These are phyloP conservation scores for Parmelia sp. DNA, from an alignment of 495 filamentous ascomycete genomes.

Conservation along the genomic window DNA sequence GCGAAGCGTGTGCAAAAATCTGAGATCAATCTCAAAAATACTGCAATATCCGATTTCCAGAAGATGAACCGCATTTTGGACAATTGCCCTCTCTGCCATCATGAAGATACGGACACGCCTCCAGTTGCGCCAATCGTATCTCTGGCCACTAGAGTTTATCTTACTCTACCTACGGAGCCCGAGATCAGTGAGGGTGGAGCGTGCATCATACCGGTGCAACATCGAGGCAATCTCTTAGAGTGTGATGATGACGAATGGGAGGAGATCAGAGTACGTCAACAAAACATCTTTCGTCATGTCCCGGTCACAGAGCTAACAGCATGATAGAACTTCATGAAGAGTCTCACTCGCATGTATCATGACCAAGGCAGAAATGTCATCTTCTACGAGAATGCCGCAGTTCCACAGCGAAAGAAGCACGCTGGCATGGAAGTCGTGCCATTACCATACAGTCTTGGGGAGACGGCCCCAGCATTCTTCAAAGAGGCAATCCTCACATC, in stretches of 20 bases:
- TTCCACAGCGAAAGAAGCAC: slow-evolving; percentile 69
- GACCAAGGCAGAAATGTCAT: slow-evolving; percentile 83
- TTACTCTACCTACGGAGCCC: slow-evolving; percentile 85
- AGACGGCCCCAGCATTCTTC: slow-evolving; percentile 91
- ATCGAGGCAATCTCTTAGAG: slow-evolving; percentile 84
- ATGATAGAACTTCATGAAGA: slow-evolving; percentile 98
- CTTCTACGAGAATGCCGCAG: slow-evolving; percentile 95
- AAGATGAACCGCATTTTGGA: slow-evolving; percentile 86
- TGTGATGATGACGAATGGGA: slow-evolving; percentile 99
- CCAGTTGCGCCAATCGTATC: slow-evolving; percentile 89
- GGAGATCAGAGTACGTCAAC: slow-evolving; percentile 59
- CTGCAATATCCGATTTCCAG: slow-evolving; percentile 80
- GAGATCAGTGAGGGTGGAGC: slow-evolving; percentile 80
- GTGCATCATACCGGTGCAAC: slow-evolving; percentile 82
- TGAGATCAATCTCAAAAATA: slow-evolving; percentile 82
- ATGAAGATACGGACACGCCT: slow-evolving; percentile 76
- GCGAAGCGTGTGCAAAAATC: slow-evolving; percentile 84
- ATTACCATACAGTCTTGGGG: slow-evolving; percentile 78
- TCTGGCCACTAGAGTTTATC: slow-evolving; percentile 76
- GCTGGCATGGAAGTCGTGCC: slow-evolving; percentile 83
- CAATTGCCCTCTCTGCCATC: slow-evolving; percentile 83
- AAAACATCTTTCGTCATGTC: neutral
- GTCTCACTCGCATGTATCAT: slow-evolving; percentile 85
- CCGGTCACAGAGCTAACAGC: too few species aligned
- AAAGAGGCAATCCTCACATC: slow-evolving; percentile 82